Evolutionary conservation across 2,329 filamentous ascomycete genomes (phyloP).

Genomic region (Tolypocladium amazonense): DNA sequence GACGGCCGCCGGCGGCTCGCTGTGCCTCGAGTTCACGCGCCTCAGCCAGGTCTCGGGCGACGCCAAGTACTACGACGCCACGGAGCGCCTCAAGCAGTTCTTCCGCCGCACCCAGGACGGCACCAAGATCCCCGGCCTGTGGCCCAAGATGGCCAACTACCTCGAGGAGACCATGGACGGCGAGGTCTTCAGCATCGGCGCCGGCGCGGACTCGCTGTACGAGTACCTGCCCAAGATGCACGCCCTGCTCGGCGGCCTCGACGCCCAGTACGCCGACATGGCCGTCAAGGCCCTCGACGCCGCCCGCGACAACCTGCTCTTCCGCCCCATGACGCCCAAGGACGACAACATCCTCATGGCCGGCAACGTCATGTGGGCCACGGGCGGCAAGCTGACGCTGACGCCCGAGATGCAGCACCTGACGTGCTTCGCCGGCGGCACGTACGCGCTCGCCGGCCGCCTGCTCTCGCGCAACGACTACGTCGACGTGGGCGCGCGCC

Average conservation of each 20-base stretch:
- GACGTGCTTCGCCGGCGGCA: constrained; percentile 60
- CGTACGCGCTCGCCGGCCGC: constrained; percentile 56
- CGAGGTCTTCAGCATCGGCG: constrained; percentile 31
- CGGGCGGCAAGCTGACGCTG: constrained; percentile 15
- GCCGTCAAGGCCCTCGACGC: constrained; percentile 53
- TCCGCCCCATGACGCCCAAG: constrained; percentile 52
- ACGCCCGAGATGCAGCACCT: constrained; percentile 43
- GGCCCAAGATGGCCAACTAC: constrained; percentile 56
- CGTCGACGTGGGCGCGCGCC: constrained; percentile 32
- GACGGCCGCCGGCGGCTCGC: constrained; percentile 45
- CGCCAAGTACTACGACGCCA: constrained; percentile 64
- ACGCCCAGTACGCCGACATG: constrained; percentile 52
- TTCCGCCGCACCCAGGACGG: constrained; percentile 54
- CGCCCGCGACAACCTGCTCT: constrained; percentile 53
- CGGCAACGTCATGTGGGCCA: constrained; percentile 25
- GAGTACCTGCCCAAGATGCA: constrained; percentile 52
- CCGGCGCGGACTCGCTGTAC: constrained; percentile 39
- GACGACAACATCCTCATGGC: constrained; percentile 51
- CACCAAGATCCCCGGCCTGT: constrained; percentile 61
- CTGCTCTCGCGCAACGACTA: constrained; percentile 41
- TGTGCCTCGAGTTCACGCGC: constrained; percentile 65
- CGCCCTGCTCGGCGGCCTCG: constrained; percentile 53
- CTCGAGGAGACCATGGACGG: constrained; percentile 35
- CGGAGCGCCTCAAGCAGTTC: constrained; percentile 61
- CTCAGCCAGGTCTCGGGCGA: constrained; percentile 64